Conservation (phyloP, 371 early-diverging fungal species). For the Apophysomyces trapeziformis region DNA sequence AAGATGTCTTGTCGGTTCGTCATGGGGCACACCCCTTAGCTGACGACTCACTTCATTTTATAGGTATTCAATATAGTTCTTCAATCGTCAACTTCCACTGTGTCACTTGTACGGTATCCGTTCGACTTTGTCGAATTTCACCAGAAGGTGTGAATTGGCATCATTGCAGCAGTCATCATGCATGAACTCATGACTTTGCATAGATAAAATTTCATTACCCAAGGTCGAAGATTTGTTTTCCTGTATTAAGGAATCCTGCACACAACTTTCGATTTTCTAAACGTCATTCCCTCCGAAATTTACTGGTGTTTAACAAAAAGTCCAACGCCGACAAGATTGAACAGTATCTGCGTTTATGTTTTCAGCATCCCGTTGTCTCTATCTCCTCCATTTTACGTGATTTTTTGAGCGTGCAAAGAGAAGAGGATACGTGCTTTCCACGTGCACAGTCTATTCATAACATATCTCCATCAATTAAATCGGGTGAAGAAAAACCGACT, state of each 20-base stretch:
- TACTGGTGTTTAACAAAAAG: constrained; percentile 32
- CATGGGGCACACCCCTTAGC: background rate
- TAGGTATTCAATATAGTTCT: constrained; percentile 65
- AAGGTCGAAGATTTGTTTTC: constrained; percentile 45
- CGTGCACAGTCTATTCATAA: background rate
- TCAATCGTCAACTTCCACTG: constrained; percentile 48
- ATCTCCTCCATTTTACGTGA: constrained; percentile 48
- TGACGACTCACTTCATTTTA: background rate
- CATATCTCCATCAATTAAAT: constrained; percentile 7
- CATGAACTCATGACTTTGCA: background rate
- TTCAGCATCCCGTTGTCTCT: constrained; percentile 43
- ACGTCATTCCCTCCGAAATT: constrained; percentile 33
- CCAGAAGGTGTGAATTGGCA: constrained; percentile 48
- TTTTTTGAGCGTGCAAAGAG: constrained; percentile 50
- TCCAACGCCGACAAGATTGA: constrained; percentile 51
- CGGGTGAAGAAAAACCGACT: background rate
- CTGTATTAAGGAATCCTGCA: constrained; percentile 38
- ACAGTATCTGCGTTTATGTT: constrained; percentile 47
- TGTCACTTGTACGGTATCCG: constrained; percentile 60
- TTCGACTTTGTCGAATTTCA: constrained; percentile 68
- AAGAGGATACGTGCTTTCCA: constrained; percentile 37
- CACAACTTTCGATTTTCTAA: constrained; percentile 21
- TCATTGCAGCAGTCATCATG: background rate
- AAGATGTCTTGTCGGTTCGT: constrained; percentile 40
- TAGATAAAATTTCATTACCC: constrained; percentile 48